Base-by-base conservation (phyloP, 2,329 filamentous ascomycete species). In the Ophiocordyceps camponoti-rufipedis region DNA sequence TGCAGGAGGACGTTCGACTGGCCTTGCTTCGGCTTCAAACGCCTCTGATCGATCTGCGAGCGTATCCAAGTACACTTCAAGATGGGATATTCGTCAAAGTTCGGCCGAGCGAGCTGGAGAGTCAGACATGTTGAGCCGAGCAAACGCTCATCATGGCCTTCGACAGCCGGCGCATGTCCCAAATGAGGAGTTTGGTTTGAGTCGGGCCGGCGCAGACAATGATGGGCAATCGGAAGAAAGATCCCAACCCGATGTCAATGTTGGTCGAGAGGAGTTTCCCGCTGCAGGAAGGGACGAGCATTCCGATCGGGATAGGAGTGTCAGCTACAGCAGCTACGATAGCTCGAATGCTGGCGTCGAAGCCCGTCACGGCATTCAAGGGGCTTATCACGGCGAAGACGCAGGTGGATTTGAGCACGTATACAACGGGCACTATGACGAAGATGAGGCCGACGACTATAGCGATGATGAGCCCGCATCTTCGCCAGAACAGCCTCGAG, bases 171-270 rank as follows among this genome's bases (percentile, higher is more conserved):
- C 1, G 57, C 60, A 14, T 23, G 46, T 54, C 18, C 50, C 53
- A 33, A 59, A 60, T 12, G 58, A 62, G 31, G 59, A 61, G 46
- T 61, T 61, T 28, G 58, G 62, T 42, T 49, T 61, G 43, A 60
- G 60, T 38, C 61, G 61, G 45, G 56, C 56, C 42, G 49, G 51
- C 39, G 51, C 58, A 28, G 55, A 58, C 42, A 60, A 63, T 23
- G 61, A 60, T 16, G 59, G 62, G 9, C 43, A 48, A 19, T 51
- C 48, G n/a, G 29, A 31, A 12, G 29, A 31, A 31, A 39, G 33
- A n/a, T 38, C 33, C 4, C 14, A 8, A 16, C 35, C n/a, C 35
- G 11, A 18, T 11, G n/a, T 18, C 35, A n/a, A 39, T 39, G 35
- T 39, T 16, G 35, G 18, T 16, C 35, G 11, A 7, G n/a, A 39